These are phyloP conservation scores for Aspergillus sp. DNA, from an alignment of 2,329 filamentous ascomycete species.

Conservation along the genomic window DNA sequence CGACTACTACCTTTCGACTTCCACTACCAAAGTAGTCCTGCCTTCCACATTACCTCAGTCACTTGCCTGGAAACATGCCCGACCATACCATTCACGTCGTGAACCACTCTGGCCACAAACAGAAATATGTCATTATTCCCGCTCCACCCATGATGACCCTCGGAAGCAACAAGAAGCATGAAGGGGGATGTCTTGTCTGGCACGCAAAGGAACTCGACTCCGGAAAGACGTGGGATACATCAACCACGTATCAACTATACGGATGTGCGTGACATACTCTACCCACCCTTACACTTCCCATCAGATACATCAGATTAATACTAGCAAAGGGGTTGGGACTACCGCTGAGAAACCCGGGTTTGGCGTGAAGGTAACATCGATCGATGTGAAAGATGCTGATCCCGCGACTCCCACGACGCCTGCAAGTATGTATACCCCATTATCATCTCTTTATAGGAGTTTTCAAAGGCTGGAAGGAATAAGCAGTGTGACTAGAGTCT, in stretches of 20 bases:
- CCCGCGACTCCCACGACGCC: not conserved
- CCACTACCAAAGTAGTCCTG: not conserved
- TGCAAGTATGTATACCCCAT: not conserved
- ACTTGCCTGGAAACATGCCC: not conserved
- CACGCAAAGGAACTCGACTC: not conserved
- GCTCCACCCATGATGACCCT: not conserved
- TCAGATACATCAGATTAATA: not conserved
- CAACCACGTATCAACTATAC: not conserved
- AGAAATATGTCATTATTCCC: not conserved
- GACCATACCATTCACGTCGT: not conserved
- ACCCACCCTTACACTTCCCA: not conserved
- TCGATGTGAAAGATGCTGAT: not conserved
- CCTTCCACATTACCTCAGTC: not conserved
- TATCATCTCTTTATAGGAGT: not conserved
- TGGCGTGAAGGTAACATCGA: not conserved
- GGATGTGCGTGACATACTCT: not conserved
- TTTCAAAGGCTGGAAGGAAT: not conserved
- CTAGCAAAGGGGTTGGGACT: not conserved
- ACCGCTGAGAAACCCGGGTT: not conserved
- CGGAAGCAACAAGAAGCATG: not conserved
- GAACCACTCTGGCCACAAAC: not conserved
- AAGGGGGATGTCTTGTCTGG: not conserved
- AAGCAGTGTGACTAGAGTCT: no score
- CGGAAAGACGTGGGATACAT: not conserved
- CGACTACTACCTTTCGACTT: not conserved